Base-by-base conservation (phyloP, 2,329 filamentous ascomycete genomes). In the Exophiala viscosa region DNA sequence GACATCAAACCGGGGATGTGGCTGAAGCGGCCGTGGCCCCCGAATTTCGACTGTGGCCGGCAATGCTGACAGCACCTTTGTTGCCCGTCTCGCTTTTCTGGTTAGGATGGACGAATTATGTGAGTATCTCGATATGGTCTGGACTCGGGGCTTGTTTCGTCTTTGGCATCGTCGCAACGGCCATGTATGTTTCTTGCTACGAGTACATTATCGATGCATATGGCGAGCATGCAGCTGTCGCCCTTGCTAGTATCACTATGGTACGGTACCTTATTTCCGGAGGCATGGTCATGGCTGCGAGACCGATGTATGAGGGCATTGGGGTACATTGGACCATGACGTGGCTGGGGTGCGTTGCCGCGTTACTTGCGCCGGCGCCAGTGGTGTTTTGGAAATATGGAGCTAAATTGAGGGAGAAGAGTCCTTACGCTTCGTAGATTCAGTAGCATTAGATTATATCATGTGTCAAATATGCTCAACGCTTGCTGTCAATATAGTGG, bases 181-280 rank as follows among this genome's bases (percentile, higher is more conserved):
- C 71, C 38, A 67, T 80, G 4, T 80, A 78, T 62, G 74, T 79
- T 52, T 71, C 69, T 41, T 73, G 68, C 41, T 80, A 80, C 50
- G 73, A 79, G 67, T 83, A 83, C 60, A 76, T 83, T 45, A 81
- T 83, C 52, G 79, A 83, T 58, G 71, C 70, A 5, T 84, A 82
- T 60, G 76, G 76, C 31, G 70, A 70, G 6, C 79, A 79, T 57
- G 72, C 78, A 0, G 79, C 77, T 1, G 72, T 67, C 1, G 76
- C 76, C 0, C 63, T 79, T 23, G 73, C 73, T 0, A 66, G 71
- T 34, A 66, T 75, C 41, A 74, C 73, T 0, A 64, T 76, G 9
- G 69, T 69, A 3, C 66, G 75, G 3, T 75, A 75, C 47, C 59
- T 67, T 17, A 64, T 65, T 5, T 67, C 69, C 0, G 71, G 71